Base-by-base conservation (phyloP, 106 monocot genomes). In the Acanthochlamys bracteata region DNA sequence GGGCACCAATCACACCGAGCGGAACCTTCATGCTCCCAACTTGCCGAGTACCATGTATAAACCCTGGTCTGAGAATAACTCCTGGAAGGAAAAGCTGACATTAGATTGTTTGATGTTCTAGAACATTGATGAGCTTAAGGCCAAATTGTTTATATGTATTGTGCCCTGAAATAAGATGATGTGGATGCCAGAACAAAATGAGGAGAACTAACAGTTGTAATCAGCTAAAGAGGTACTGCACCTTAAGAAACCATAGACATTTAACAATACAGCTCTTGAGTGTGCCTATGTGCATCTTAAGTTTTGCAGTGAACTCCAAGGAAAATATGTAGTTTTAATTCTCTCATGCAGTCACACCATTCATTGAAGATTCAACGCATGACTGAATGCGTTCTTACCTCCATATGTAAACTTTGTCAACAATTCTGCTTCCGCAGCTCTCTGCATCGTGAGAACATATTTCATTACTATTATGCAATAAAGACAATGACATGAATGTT, bases 11-110 rank as follows among this genome's bases (percentile, higher is more conserved):
- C 63, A 90, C 59, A 14, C 94, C 75, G 3, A 95, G 77, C 59
- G 90, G 94, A 59, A 95, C 66, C 67, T 90, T 95, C 72, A 95
- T 69, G 73, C 94, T 86, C 13, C 90, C 89, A 11, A 90, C 90
- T 80, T 77, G 86, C n/a, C 94, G 94, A 74, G 90, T 90, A 17
- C 94, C 94, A 74, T 90, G 68, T 55, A 95, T 95, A 61, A 95
- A 95, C 17, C 94, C 94, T 27, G 94, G 89, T 73, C 90, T 82
- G 19, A 95, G 75, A 68, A 90, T 82, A 63, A 95, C 84, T 6
- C 93, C 93, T 93, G 75, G 11, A 78, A 55, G 55, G 55, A 55
- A 20, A 20, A 55, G 20, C 4, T 20, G 1, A 22, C 15, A 22
- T 55, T 2, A 55, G 20, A 55, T 22, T 20, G 20, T 21, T 21